phyloP scores from a whole-genome alignment of 2,329 filamentous ascomycete species.

The Fusarium fracticaudum region DNA sequence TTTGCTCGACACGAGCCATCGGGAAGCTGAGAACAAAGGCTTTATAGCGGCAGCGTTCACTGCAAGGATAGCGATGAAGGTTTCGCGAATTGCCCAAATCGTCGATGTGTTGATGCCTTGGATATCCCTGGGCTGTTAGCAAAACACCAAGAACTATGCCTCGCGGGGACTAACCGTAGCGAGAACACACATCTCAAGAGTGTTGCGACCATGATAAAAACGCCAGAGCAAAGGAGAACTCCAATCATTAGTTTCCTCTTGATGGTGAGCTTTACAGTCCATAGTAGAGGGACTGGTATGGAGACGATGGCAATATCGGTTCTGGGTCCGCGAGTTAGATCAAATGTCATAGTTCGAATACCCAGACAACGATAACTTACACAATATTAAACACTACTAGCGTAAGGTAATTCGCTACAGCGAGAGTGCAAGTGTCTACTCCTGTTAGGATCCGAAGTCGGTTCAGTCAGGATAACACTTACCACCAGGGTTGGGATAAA shows the following conservation, averaged over 20 bases:
- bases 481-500: slow-evolving; percentile 53
- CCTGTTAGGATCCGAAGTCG: neutral
- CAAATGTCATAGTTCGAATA: neutral
- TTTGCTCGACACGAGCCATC: slow-evolving; percentile 48
- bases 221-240: slow-evolving; percentile 52
- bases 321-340: slow-evolving; percentile 36
- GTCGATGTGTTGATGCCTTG: slow-evolving; percentile 51
- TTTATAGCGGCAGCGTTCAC: slow-evolving; percentile 55
- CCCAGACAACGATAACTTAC: slow-evolving; percentile 35
- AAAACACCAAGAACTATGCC: accelerated
- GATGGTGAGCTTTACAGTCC: slow-evolving; percentile 50
- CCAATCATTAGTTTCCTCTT: slow-evolving; percentile 52
- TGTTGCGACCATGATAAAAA: slow-evolving; percentile 56
- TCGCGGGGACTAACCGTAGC: slow-evolving; percentile 29
- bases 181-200: slow-evolving; percentile 54
- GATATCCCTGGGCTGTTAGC: slow-evolving; percentile 40
- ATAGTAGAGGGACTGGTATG: slow-evolving; percentile 54
- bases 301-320: slow-evolving; percentile 52
- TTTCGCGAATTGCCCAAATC: slow-evolving; percentile 57
- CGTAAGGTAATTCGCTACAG: slow-evolving; percentile 50
- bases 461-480: neutral
- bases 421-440: slow-evolving; percentile 47
- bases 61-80: slow-evolving; percentile 55
- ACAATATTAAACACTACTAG: slow-evolving; percentile 50
- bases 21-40: slow-evolving; percentile 48